Base-by-base conservation (phyloP, 192 early-diverging fungal species). In the Funneliformis geosporum region DNA sequence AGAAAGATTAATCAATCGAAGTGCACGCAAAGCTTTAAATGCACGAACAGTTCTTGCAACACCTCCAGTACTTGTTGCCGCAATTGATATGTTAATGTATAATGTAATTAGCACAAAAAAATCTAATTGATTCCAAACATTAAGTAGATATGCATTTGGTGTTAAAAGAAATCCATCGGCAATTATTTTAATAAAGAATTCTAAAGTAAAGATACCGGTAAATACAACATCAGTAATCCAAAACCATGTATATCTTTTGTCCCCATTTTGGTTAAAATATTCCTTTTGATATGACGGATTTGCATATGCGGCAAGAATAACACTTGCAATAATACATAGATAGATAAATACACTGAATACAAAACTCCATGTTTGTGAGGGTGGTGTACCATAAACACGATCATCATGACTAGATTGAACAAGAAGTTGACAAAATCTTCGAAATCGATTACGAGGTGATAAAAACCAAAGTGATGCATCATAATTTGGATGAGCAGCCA, bases 161-260 rank as follows among this genome's bases (percentile, higher is more conserved):
- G 90, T 89, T n/a, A 90, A 80, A 6, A 88, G 61, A 18, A 91
- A 87, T 38, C 90, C 90, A 80, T 91, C 88, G 0, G 90, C 90
- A 67, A 91, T 85, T 43, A 90, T 80, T 59, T 87, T 86, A 21
- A 91, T 81, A 2, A 88, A 27, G 59, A 88, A 87, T 66, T 91
- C 90, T 9, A 89, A 9, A 0, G 89, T 86, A 60, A 89, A 89
- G 25, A 91, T 76, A 6, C 83, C 66, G 0, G 86, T 86, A 44
- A 91, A 90, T n/a, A 82, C 80, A 67, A 44, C 81, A 55, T 90
- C 89, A 21, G 84, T 81, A 27, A 82, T 79, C 1, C 40, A 40
- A 62, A 87, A 84, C 18, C 83, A 59, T 2, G 86, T 38, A 0
- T 67, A 55, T 43, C 46, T 73, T 1, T 79, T 39, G 0, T 50